A percentile compares a stretch with the other conserved stretches of the same genome.
phyloP scores from a whole-genome alignment of 176 grass and related monocot species.

The Oryza australiensis region DNA sequence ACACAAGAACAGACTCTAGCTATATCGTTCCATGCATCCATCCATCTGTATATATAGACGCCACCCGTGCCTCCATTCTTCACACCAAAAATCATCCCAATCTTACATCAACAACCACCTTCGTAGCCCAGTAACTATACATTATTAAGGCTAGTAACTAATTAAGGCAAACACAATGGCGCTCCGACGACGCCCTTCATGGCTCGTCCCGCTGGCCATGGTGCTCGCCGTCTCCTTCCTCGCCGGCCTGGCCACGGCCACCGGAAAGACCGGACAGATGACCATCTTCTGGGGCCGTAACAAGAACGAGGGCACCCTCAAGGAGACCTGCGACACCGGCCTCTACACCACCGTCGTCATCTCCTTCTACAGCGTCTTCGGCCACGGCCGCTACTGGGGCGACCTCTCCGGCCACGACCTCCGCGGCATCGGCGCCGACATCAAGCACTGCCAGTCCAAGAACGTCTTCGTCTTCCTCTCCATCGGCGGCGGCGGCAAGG shows the following conservation, averaged over 20 bases:
- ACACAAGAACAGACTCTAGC: too few relatives aligned
- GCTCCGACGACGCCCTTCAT: not conserved
- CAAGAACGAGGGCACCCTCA: conserved; percentile 12
- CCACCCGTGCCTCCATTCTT: too few relatives aligned
- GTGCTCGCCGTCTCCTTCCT: not conserved
- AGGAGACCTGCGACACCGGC: conserved; percentile 12
- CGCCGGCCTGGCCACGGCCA: not conserved
- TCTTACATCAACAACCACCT: too few relatives aligned
- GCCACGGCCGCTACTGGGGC: conserved; percentile 17
- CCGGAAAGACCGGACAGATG: not conserved
- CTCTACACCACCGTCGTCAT: conserved; percentile 4
- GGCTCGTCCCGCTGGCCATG: not conserved
- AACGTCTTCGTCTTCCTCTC: not conserved
- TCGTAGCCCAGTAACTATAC: too few relatives aligned
- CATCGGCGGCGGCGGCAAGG: conserved; percentile 12
- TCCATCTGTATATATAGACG: too few relatives aligned
- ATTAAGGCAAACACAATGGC: not conserved
- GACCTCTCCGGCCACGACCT: conserved; percentile 16
- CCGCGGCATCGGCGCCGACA: not conserved
- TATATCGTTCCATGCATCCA: too few relatives aligned
- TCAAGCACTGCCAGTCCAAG: conserved; percentile 33
- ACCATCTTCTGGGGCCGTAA: conserved; percentile 13
- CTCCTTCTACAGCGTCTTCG: conserved; percentile 14
- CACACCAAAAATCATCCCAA: too few relatives aligned
- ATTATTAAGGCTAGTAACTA: too few relatives aligned